These are phyloP conservation scores for Aspergillus intermedius DNA, from an alignment of 2,329 filamentous ascomycete species.

Conservation along the genomic window DNA sequence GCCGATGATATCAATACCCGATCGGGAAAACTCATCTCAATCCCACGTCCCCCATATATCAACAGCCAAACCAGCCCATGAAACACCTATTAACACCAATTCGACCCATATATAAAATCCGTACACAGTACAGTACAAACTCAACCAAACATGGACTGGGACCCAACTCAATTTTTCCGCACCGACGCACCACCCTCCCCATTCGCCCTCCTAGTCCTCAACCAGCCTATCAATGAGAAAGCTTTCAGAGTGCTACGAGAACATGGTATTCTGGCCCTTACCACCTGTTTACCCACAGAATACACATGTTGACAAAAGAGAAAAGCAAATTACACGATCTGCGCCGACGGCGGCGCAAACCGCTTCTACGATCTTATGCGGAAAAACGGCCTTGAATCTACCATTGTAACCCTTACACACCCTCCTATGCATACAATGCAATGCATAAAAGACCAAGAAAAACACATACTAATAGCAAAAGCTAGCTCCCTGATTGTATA, in stretches of 20 bases:
- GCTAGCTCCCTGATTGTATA: slow-evolving; percentile 60
- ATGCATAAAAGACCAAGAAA: slow-evolving; percentile 5
- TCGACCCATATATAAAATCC: no score
- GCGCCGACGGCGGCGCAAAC: slow-evolving; percentile 89
- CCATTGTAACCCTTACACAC: slow-evolving; percentile 21
- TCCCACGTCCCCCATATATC: no score
- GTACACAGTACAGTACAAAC: no score
- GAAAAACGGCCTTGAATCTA: slow-evolving; percentile 21
- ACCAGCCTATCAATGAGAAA: slow-evolving; percentile 51
- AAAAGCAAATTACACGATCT: slow-evolving; percentile 61
- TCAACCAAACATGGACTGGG: slow-evolving; percentile 23
- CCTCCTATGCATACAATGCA: no score
- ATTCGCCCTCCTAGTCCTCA: slow-evolving; percentile 53
- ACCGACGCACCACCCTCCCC: slow-evolving; percentile 17
- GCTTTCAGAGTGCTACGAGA: slow-evolving; percentile 33
- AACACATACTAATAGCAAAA: slow-evolving; percentile 21
- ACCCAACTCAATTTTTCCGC: slow-evolving; percentile 37
- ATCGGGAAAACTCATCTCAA: no score
- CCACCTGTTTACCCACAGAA: background rate
- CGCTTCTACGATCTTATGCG: slow-evolving; percentile 53
- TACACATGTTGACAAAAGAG: background rate
- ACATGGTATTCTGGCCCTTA: slow-evolving; percentile 20
- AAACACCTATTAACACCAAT: no score
- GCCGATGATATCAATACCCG: no score
- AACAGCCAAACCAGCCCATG: no score